These are phyloP conservation scores for Naganishia cerealis DNA, from an alignment of 1,284 basidiomycete genomes.

Conservation along the genomic window DNA sequence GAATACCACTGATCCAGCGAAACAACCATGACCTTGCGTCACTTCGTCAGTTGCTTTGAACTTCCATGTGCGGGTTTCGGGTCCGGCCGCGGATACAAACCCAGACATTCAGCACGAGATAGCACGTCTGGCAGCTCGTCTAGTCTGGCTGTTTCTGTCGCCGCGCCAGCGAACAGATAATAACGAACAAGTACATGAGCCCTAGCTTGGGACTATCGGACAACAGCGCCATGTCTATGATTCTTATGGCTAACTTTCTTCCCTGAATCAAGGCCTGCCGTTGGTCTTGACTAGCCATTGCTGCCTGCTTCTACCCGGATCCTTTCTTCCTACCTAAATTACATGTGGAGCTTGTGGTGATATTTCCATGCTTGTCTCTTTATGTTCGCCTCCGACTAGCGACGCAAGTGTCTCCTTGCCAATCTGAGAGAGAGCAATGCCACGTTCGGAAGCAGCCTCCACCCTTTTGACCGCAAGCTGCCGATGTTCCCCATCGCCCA, in stretches of 20 bases:
- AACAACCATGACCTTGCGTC: not conserved
- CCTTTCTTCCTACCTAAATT: not conserved
- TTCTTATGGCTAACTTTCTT: too few relatives aligned
- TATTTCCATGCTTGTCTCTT: not conserved
- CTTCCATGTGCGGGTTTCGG: constrained; percentile 3
- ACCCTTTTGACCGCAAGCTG: constrained; percentile 9
- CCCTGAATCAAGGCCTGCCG: too few relatives aligned
- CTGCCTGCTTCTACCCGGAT: not conserved
- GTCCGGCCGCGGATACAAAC: not conserved
- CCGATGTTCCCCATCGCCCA: not conserved
- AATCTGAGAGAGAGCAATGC: not conserved
- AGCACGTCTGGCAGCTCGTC: too few relatives aligned
- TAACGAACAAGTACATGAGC: too few relatives aligned
- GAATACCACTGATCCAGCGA: too few relatives aligned
- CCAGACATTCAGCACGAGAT: not conserved
- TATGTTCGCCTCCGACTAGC: not conserved
- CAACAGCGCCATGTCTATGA: too few relatives aligned
- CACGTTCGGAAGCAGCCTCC: not conserved
- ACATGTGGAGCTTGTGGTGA: not conserved
- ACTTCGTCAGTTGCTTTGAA: not conserved
- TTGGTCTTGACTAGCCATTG: too few relatives aligned
- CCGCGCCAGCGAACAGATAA: too few relatives aligned
- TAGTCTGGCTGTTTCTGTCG: too few relatives aligned
- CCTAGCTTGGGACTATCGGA: too few relatives aligned
- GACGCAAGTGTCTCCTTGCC: not conserved